Evolutionary conservation across 306 rosid genomes (phyloP).

Genomic region (Prunus padus): DNA sequence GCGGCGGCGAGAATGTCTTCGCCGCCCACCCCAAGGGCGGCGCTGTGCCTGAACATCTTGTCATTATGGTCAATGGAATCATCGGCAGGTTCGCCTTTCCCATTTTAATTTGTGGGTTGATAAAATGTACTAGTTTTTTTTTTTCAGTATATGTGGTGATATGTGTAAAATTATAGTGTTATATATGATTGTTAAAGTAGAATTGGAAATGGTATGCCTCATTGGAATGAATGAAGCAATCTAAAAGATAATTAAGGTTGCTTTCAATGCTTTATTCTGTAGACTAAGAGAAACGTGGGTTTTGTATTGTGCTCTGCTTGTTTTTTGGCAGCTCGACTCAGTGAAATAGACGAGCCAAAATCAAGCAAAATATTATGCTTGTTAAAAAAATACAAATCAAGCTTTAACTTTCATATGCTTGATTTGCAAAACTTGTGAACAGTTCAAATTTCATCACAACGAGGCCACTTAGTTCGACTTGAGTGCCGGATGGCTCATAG

Average conservation of each 20-base stretch:
- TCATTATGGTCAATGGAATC: slow-evolving; percentile 86
- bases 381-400: background rate
- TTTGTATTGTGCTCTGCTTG: background rate
- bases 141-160: background rate
- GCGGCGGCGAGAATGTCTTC: slow-evolving; percentile 43
- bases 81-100: slow-evolving; percentile 56
- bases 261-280: background rate
- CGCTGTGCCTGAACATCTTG: slow-evolving; percentile 56
- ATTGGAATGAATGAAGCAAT: background rate
- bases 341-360: background rate
- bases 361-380: background rate
- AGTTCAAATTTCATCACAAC: background rate
- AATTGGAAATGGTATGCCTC: no score
- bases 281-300: background rate
- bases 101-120: background rate
- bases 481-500: background rate
- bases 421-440: background rate
- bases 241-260: background rate
- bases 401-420: background rate
- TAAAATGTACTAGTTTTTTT: background rate
- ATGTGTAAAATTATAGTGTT: background rate
- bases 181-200: background rate
- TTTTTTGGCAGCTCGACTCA: background rate
- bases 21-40: slow-evolving; percentile 21
- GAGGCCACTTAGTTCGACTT: background rate